phyloP scores from a whole-genome alignment of 2,329 filamentous ascomycete genomes.

The Orbilia blumenaviensis region DNA sequence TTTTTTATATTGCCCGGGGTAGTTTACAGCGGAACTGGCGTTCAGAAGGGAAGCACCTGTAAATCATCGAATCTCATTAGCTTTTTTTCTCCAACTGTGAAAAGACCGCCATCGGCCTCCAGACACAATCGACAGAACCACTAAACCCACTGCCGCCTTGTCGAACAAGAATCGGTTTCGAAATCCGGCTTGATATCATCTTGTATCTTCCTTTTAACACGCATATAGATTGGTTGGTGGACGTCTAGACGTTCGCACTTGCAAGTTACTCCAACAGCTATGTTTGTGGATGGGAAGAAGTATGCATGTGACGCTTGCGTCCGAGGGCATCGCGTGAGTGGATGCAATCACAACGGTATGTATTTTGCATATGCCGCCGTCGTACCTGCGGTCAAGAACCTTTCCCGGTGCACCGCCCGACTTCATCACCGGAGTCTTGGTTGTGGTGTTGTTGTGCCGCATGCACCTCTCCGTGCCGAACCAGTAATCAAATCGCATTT shows the following conservation, averaged over 20 bases:
- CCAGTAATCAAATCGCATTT: slow-evolving; percentile 6
- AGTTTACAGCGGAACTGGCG: slow-evolving; percentile 54
- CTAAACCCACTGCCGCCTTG: slow-evolving; percentile 49
- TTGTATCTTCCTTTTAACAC: slow-evolving; percentile 57
- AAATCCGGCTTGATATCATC: slow-evolving; percentile 55
- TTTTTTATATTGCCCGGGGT: slow-evolving; percentile 52
- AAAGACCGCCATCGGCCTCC: slow-evolving; percentile 53
- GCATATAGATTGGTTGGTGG: slow-evolving; percentile 47
- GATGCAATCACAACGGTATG: slow-evolving; percentile 94
- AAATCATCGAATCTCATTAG: slow-evolving; percentile 52
- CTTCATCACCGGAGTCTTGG: background rate
- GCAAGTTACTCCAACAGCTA: slow-evolving; percentile 61
- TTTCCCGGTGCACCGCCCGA: slow-evolving; percentile 28
- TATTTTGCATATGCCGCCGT: slow-evolving; percentile 61
- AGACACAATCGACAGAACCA: slow-evolving; percentile 54
- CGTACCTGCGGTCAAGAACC: slow-evolving; percentile 34
- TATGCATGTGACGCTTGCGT: slow-evolving; percentile 98
- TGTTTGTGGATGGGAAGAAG: slow-evolving; percentile 95
- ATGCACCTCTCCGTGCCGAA: slow-evolving; percentile 9
- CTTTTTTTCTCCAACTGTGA: slow-evolving; percentile 47
- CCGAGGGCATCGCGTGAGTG: slow-evolving; percentile 97
- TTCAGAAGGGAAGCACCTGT: slow-evolving; percentile 54
- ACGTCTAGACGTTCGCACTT: slow-evolving; percentile 54
- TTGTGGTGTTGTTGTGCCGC: slow-evolving; percentile 30
- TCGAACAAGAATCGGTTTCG: slow-evolving; percentile 49